Percentiles rank a stretch among this genome's conserved stretches.
phyloP scores from a whole-genome alignment of 148 eudicot species.

The Rhododendron molle region DNA sequence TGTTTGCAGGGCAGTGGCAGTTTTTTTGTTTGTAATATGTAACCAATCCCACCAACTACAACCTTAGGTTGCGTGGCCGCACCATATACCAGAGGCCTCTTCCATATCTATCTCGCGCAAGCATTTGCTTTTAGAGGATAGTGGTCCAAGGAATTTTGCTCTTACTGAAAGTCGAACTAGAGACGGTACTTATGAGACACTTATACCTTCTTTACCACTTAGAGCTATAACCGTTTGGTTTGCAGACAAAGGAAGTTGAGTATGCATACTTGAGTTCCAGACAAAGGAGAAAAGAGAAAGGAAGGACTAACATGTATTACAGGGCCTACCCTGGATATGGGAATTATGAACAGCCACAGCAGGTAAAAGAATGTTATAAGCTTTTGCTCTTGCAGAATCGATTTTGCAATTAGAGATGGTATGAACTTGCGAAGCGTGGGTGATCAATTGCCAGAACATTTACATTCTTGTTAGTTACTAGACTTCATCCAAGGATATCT shows the following conservation, averaged over 20 bases:
- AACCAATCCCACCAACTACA: not conserved
- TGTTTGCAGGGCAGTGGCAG: not conserved
- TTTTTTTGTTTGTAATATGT: not conserved
- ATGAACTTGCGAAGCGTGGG: not conserved
- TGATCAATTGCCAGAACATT: not conserved
- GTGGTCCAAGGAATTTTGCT: too few species aligned
- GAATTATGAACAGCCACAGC: constrained; percentile 86
- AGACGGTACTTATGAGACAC: too few species aligned
- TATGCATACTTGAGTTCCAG: too few species aligned
- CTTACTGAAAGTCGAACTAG: too few species aligned
- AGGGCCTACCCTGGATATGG: constrained; percentile 77
- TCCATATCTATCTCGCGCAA: not conserved
- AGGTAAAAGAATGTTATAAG: constrained; percentile 38
- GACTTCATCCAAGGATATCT: not conserved
- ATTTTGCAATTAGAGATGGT: not conserved
- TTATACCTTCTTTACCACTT: too few species aligned
- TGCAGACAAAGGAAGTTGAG: not conserved
- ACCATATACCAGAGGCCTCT: not conserved
- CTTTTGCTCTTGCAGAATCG: not conserved
- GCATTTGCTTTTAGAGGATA: too few species aligned
- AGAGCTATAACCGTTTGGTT: not conserved
- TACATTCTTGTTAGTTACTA: not conserved
- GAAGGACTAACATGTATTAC: constrained; percentile 64
- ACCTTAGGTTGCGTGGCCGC: not conserved
- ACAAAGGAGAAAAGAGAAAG: not conserved